phyloP scores from a whole-genome alignment of 139 green algal species.

The Coelastrella sp. region DNA sequence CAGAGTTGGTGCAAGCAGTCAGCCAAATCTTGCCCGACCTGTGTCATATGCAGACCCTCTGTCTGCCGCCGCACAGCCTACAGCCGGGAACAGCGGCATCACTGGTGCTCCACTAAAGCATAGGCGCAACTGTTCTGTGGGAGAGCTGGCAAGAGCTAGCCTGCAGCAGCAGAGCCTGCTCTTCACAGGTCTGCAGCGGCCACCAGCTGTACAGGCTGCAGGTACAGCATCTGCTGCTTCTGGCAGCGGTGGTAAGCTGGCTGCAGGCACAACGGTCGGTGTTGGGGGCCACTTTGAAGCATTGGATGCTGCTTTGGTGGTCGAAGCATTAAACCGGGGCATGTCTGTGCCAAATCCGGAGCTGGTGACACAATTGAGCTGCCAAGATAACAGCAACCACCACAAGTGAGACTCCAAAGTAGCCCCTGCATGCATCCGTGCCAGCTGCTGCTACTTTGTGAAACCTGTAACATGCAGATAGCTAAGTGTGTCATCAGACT shows the following conservation, averaged over 20 bases:
- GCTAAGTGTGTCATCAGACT: too few relatives aligned
- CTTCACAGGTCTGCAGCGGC: background rate
- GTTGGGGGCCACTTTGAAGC: background rate
- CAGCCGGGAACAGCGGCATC: background rate
- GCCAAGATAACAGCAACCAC: background rate
- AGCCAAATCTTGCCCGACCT: background rate
- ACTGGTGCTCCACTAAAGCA: background rate
- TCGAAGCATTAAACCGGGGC: constrained; percentile 20
- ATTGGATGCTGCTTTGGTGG: background rate
- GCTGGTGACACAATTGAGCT: background rate
- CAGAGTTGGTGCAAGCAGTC: background rate
- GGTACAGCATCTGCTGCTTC: background rate
- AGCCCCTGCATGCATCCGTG: too few relatives aligned
- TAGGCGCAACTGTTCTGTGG: background rate
- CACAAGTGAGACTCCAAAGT: background rate
- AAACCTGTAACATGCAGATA: too few relatives aligned
- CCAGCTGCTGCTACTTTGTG: too few relatives aligned
- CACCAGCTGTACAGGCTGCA: background rate
- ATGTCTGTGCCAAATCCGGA: constrained; percentile 39
- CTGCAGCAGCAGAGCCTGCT: constrained; percentile 31
- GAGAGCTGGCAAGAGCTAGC: constrained; percentile 21
- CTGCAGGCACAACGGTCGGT: constrained; percentile 3
- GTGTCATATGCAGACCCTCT: background rate
- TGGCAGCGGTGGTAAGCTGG: background rate
- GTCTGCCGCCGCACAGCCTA: background rate